Evolutionary conservation across 306 rosid species (phyloP).

Genomic region (Erythrophleum fordii): DNA sequence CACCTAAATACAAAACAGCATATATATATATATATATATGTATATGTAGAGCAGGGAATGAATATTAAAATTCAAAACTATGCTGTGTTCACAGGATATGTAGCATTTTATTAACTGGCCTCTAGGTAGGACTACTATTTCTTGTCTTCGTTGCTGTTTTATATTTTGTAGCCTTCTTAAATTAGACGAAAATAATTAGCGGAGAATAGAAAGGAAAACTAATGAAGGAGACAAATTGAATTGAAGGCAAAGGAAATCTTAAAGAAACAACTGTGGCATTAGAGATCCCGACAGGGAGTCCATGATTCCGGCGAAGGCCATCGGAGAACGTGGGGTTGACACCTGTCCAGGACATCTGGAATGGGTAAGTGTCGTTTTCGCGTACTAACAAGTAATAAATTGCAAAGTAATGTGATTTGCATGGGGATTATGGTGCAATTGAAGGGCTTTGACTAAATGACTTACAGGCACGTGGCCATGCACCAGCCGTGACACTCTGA

Average conservation of each 20-base stretch:
- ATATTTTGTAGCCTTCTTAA: not conserved
- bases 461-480: slow-evolving; percentile 48
- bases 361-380: slow-evolving; percentile 38
- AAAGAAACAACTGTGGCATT: slow-evolving; percentile 14
- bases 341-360: slow-evolving; percentile 52
- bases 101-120: slow-evolving; percentile 12
- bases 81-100: slow-evolving; percentile 3
- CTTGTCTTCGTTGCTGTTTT: not conserved
- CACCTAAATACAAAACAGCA: not conserved
- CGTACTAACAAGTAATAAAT: slow-evolving; percentile 43
- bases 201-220: too few species aligned
- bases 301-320: slow-evolving; percentile 35
- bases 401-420: slow-evolving; percentile 59
- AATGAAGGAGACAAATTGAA: not conserved
- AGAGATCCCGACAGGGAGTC: slow-evolving; percentile 45
- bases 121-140: not conserved
- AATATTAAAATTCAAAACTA: not conserved
- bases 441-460: slow-evolving; percentile 48
- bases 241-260: not conserved
- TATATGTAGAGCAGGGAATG: not conserved
- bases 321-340: slow-evolving; percentile 42
- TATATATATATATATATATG: too few species aligned
- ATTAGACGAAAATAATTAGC: slow-evolving; percentile 1
- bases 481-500: slow-evolving; percentile 30
- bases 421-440: slow-evolving; percentile 47